Conservation (phyloP, 2,329 filamentous ascomycete species). For the Herpotrichia juniperi region DNA sequence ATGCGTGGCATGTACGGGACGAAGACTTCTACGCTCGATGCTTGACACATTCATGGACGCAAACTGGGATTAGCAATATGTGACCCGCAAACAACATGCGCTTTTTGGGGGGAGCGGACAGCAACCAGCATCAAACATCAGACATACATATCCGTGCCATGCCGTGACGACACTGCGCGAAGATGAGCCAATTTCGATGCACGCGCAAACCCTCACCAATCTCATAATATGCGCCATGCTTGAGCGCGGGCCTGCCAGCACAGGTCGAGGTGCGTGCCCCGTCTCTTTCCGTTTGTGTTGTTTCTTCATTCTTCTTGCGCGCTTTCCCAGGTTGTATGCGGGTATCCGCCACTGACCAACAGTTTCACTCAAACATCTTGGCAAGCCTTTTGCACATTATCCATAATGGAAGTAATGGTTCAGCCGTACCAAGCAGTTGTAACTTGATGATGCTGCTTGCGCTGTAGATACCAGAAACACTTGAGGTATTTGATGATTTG, state of each 20-base stretch:
- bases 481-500: not conserved
- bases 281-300: conserved; percentile 22
- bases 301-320: conserved; percentile 14
- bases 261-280: conserved; percentile 34
- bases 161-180: conserved; percentile 20
- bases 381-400: not conserved
- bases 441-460: not conserved
- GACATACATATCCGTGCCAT: conserved; percentile 9
- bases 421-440: not conserved
- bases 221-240: not conserved
- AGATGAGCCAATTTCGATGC: conserved; percentile 12
- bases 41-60: conserved; percentile 9
- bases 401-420: not conserved
- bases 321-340: not conserved
- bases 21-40: conserved; percentile 12
- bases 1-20: conserved; percentile 24
- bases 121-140: not conserved
- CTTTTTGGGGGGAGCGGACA: conserved; percentile 5
- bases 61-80: conserved; percentile 1
- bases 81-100: conserved; percentile 1
- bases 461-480: not conserved
- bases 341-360: not conserved
- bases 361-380: not conserved
- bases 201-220: conserved; percentile 8
- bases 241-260: not conserved